Evolutionary conservation across 176 grass and related monocot species (phyloP).

Genomic region (Triticum turgidum): DNA sequence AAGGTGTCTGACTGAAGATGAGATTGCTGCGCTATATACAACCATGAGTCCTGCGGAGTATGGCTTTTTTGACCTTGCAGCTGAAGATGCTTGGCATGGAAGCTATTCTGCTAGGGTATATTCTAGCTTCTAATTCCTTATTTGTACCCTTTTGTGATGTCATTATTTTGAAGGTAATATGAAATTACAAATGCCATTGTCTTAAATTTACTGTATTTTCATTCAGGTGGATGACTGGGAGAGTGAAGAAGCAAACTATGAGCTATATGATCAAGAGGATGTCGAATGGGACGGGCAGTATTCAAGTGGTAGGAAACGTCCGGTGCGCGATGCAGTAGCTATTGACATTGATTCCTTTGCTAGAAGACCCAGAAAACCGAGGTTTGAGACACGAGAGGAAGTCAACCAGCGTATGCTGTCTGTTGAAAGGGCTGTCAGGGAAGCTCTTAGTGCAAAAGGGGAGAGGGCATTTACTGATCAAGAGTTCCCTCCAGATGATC

Average conservation of each 20-base stretch:
- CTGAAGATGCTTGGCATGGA: slow-evolving; percentile 80
- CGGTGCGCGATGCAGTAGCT: slow-evolving; percentile 64
- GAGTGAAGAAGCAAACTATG: slow-evolving; percentile 87
- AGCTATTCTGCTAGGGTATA: slow-evolving; percentile 90
- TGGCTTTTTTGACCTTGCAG: slow-evolving; percentile 66
- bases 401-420: slow-evolving; percentile 92
- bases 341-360: slow-evolving; percentile 86
- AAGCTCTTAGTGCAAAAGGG: slow-evolving; percentile 87
- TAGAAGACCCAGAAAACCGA: slow-evolving; percentile 78
- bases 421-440: slow-evolving; percentile 93
- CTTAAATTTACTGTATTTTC: slow-evolving; percentile 10
- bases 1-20: slow-evolving; percentile 91
- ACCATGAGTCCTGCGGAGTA: slow-evolving; percentile 63
- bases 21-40: slow-evolving; percentile 74
- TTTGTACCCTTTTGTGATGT: slow-evolving; percentile 26
- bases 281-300: slow-evolving; percentile 99
- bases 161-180: slow-evolving; percentile 19
- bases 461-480: slow-evolving; percentile 84
- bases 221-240: slow-evolving; percentile 91
- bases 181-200: slow-evolving; percentile 23
- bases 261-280: slow-evolving; percentile 90
- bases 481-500: slow-evolving; percentile 89
- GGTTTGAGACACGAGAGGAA: slow-evolving; percentile 94
- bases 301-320: slow-evolving; percentile 92
- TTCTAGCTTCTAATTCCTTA: background rate